Evolutionary conservation across 1,139 yeast genomes (phyloP), one percentile per base, ranked within the genome.

Genomic region (Taiozyma sp.): DNA sequence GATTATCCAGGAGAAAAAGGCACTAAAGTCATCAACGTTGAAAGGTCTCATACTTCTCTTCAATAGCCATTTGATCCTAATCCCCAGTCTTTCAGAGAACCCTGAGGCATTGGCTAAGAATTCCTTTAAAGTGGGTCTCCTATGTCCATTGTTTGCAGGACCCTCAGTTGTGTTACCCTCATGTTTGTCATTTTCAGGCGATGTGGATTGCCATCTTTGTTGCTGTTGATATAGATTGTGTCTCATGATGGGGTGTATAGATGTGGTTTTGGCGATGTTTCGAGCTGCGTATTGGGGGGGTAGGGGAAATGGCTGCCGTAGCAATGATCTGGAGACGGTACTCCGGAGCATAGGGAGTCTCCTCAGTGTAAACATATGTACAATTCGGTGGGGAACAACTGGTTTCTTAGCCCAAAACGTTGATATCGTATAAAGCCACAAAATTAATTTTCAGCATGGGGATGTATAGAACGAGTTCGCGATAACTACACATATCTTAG

Each of bases 1-100:
- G 42, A 93, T 78, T 32, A 93, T 71, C 97, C 98, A 90, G 8
- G 96, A 88, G 56, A 91, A 81, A 55, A 93, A 74, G 4, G 98
- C 98, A 40, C 91, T 80, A 52, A 89, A 79, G 61, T 91, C 97
- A 67, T 91, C 98, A 26, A 88, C 81, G 62, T 86, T 89, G 68
- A 87, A 86, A 1, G 97, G 97, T 7, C 85, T 70, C 57, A 75
- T 77, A 19, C 81, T 80, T 40, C 75, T 68, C 46, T 79, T 85
- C 53, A 90, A 68, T 2, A 82, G 66, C 95, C 96, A 89, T 63
- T 81, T 84, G 50, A 85, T 61, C 49, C 88, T 74, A 32, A 85
- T 78, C 50, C 72, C 70, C 34, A 83, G 58, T 35, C 88, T 67
- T 32, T 80, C 47, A 13, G 49, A 32, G 11, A 56, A 47, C 0